These are phyloP conservation scores for Moniliophthora roreri DNA, from an alignment of 1,284 basidiomycete species.

Conservation along the genomic window DNA sequence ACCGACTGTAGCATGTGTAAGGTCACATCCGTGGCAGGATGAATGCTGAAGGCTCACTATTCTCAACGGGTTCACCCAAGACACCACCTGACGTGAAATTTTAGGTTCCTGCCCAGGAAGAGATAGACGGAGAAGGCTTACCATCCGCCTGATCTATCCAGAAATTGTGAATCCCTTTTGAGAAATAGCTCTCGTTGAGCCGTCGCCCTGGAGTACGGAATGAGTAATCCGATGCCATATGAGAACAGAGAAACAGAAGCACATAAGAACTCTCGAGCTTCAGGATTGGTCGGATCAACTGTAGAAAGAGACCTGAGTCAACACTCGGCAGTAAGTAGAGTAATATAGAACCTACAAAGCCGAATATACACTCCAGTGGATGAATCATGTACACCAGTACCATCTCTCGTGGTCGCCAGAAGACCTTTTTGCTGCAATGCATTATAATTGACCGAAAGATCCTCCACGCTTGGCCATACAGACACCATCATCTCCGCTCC, in stretches of 20 bases:
- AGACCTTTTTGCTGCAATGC: slow-evolving; percentile 33
- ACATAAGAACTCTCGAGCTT: slow-evolving; percentile 33
- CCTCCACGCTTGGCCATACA: slow-evolving; percentile 42
- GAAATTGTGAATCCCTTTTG: slow-evolving; percentile 41
- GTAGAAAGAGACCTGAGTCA: background rate
- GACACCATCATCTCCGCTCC: slow-evolving; percentile 47
- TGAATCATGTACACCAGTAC: slow-evolving; percentile 38
- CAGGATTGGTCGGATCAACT: slow-evolving; percentile 33
- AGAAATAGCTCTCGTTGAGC: slow-evolving; percentile 41
- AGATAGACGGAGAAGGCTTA: slow-evolving; percentile 10
- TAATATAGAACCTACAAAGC: slow-evolving; percentile 23
- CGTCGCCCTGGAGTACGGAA: slow-evolving; percentile 30
- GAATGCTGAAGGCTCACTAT: slow-evolving; percentile 25
- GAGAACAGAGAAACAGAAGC: slow-evolving; percentile 1
- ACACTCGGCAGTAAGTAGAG: background rate
- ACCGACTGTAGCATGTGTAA: slow-evolving; percentile 28
- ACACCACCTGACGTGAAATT: slow-evolving; percentile 28
- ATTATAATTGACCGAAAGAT: slow-evolving; percentile 37
- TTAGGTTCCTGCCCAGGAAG: background rate
- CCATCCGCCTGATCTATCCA: slow-evolving; percentile 45
- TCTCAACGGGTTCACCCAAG: slow-evolving; percentile 37
- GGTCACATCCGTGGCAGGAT: background rate
- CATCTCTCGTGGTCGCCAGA: slow-evolving; percentile 38
- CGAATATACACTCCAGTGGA: slow-evolving; percentile 41
- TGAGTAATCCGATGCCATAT: background rate